Evolutionary conservation across 805 yeast genomes (phyloP).

Genomic region (Nakazawaea populi): DNA sequence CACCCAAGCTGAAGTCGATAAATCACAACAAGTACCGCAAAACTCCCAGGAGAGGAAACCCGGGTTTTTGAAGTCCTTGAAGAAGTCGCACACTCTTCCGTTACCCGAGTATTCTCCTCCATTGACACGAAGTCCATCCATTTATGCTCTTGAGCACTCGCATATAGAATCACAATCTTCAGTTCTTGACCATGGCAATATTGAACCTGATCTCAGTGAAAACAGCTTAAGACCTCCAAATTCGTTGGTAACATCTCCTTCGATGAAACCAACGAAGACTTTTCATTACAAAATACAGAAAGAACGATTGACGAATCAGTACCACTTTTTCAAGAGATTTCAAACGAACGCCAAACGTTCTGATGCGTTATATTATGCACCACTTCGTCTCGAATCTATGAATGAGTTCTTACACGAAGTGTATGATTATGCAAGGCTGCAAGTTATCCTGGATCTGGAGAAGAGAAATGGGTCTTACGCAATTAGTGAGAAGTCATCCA

Average conservation of each 20-base stretch:
- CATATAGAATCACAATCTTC: neutral
- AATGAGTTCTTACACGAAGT: conserved; percentile 1
- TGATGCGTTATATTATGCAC: conserved; percentile 9
- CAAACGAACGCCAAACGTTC: neutral
- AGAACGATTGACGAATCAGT: neutral
- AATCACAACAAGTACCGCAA: neutral
- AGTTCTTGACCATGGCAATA: neutral
- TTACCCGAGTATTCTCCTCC: neutral
- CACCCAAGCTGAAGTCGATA: neutral
- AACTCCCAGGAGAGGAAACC: neutral
- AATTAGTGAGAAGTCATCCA: neutral
- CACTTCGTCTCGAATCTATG: conserved; percentile 3
- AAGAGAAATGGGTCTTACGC: neutral
- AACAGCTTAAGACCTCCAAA: neutral
- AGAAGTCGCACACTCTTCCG: neutral
- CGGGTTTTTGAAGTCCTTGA: neutral
- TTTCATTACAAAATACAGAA: neutral
- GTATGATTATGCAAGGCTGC: neutral
- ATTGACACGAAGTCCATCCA: neutral
- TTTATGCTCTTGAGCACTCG: neutral
- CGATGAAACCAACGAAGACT: neutral
- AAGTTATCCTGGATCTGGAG: neutral
- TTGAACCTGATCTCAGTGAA: neutral
- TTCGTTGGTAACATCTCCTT: neutral
- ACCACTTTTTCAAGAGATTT: conserved; percentile 7